Evolutionary conservation across 352 stramenopile genomes (phyloP).

Genomic region (Phytophthora pisi): DNA sequence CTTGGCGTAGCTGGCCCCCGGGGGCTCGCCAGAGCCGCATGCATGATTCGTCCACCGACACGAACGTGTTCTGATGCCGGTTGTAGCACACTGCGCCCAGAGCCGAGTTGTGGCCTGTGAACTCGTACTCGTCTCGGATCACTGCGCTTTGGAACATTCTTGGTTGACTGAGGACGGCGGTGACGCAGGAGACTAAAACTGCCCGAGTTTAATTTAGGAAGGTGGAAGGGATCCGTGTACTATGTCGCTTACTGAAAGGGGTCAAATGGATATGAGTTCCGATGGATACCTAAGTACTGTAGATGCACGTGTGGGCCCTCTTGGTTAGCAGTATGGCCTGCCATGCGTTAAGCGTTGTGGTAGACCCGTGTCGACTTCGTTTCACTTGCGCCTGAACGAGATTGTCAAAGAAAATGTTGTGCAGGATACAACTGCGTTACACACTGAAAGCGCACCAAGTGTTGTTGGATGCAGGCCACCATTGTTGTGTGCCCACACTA

Average conservation of each 20-base stretch:
- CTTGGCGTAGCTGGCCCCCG: conserved; percentile 43
- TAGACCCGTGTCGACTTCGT: no score
- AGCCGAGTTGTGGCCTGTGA: conserved; percentile 64
- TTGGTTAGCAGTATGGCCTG: no score
- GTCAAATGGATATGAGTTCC: no score
- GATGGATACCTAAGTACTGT: no score
- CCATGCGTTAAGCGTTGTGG: no score
- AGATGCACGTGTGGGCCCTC: no score
- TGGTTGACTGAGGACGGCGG: not conserved
- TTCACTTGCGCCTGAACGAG: no score
- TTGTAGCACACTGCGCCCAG: conserved; percentile 76
- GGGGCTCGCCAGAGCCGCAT: conserved; percentile 50
- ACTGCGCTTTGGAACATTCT: conserved; percentile 73
- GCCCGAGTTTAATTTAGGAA: conserved; percentile 16
- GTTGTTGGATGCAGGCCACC: no score
- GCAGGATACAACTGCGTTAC: no score
- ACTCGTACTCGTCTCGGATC: conserved; percentile 66
- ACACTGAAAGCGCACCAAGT: no score
- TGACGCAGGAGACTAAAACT: conserved; percentile 15
- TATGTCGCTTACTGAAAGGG: no score
- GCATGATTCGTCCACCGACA: conserved; percentile 56
- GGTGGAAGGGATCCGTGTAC: not conserved
- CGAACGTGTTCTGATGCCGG: conserved; percentile 65
- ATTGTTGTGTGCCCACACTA: not conserved
- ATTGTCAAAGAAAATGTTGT: no score